Conservation (phyloP, 2,329 filamentous ascomycete genomes). For the Epichloe amarillans region DNA sequence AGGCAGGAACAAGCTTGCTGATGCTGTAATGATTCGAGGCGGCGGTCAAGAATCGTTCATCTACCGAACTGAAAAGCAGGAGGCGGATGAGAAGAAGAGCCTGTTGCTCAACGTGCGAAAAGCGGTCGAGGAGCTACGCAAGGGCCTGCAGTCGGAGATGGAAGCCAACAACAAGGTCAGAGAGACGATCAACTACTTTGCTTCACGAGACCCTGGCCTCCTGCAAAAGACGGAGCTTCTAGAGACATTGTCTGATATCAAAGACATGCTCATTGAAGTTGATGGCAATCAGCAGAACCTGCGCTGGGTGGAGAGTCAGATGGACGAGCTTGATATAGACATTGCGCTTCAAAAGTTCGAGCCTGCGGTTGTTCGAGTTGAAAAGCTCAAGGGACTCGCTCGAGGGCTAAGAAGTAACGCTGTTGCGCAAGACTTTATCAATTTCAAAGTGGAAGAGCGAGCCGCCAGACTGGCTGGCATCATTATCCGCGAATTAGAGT, state of each 20-base stretch:
- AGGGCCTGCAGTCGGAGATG: constrained; percentile 71
- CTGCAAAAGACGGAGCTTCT: constrained; percentile 70
- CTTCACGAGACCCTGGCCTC: constrained; percentile 61
- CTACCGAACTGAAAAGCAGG: constrained; percentile 76
- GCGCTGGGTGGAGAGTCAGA: constrained; percentile 87
- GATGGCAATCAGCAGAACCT: constrained; percentile 95
- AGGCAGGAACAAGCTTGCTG: constrained; percentile 51
- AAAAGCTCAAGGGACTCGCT: constrained; percentile 70
- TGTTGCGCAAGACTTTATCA: constrained; percentile 84
- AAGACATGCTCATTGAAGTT: constrained; percentile 86
- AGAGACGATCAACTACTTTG: constrained; percentile 78
- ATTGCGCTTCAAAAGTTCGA: constrained; percentile 87
- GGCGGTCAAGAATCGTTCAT: constrained; percentile 87
- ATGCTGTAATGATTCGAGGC: constrained; percentile 78
- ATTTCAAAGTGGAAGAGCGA: constrained; percentile 78
- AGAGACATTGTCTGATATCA: constrained; percentile 63
- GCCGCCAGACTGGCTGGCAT: constrained; percentile 64
- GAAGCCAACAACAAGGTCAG: constrained; percentile 74
- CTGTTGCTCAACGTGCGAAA: constrained; percentile 85
- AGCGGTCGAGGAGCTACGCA: constrained; percentile 81
- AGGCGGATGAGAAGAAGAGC: constrained; percentile 63
- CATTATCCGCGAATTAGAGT: constrained; percentile 63
- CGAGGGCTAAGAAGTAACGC: constrained; percentile 72
- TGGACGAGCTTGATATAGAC: constrained; percentile 92
- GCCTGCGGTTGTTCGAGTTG: constrained; percentile 67